Evolutionary conservation across 1,284 basidiomycete species (phyloP), one percentile per base, ranked within the genome.

Genomic region (Testicularia cyperi): DNA sequence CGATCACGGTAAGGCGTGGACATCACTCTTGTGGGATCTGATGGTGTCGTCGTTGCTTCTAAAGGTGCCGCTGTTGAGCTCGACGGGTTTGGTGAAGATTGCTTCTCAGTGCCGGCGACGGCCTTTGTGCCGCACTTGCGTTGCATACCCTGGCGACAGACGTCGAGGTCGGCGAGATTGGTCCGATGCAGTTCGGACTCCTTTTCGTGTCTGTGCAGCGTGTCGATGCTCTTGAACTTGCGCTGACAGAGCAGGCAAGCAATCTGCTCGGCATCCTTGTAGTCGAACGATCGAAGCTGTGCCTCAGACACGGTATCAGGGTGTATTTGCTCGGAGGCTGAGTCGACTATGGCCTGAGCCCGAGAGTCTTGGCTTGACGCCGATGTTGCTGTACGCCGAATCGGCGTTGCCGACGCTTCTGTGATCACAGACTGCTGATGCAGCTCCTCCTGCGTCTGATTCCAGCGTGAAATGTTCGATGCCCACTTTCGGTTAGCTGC

Each of bases 211-310:
- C 46, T 26, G n/a, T 41, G 29, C 23, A 63, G 46, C 13, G 53
- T 54, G 14, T 63, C 60, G 28, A 53, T 5, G 32, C 36, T 44
- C 27, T 57, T 63, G 49, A 63, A 56, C 20, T 63, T 56, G 38
- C 60, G 48, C 24, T 63, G 60, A n/a, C 60, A 63, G 15, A 63
- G 25, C n/a, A 63, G 54, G 20, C 60, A 63, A 16, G 60, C 54
- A 19, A 48, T 44, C 29, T 45, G 53, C 8, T 28, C 36, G 14
- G n/a, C 23, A n/a, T 63, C 54, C 18, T 40, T 46, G 49, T 57
- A 63, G 40, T 63, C 45, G 27, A 46, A 63, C 13, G 19, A 18
- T 3, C 20, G 12, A 16, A 63, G 30, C 8, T 52, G 33, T 12
- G 33, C 33, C 12, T 20, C 33, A 6, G 33, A 20, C 9, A 6